Evolutionary conservation across 306 rosid species (phyloP).

Genomic region (Corylus americana): DNA sequence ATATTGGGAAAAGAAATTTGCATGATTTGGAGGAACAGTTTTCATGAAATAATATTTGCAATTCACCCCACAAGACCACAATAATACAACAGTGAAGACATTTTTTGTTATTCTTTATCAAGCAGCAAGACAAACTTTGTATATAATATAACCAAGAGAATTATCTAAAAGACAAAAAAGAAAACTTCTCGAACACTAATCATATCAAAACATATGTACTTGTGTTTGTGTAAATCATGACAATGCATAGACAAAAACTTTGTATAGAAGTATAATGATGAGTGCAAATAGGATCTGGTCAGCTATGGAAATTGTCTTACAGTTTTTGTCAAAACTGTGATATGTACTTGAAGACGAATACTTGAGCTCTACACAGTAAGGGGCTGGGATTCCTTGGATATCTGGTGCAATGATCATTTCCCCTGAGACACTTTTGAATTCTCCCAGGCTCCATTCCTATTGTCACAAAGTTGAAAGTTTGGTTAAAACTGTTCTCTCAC

Average conservation of each 20-base stretch:
- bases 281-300: conserved; percentile 62
- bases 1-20: neutral
- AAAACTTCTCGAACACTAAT: neutral
- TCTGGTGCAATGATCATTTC: conserved; percentile 56
- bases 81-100: neutral
- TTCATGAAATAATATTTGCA: neutral
- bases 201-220: neutral
- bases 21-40: neutral
- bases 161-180: neutral
- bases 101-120: neutral
- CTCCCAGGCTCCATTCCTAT: conserved; percentile 60
- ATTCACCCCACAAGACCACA: neutral
- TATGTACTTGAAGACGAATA: conserved; percentile 33
- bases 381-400: conserved; percentile 33
- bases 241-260: conserved; percentile 33
- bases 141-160: neutral
- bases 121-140: neutral
- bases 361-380: conserved; percentile 62
- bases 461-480: conserved; percentile 16
- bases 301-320: conserved; percentile 42
- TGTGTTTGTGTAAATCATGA: conserved; percentile 29
- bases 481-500: neutral
- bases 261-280: conserved; percentile 44
- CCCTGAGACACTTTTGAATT: conserved; percentile 51
- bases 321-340: conserved; percentile 19